Evolutionary conservation across 176 grass and related monocot species (phyloP).

Genomic region (Oryza officinalis): DNA sequence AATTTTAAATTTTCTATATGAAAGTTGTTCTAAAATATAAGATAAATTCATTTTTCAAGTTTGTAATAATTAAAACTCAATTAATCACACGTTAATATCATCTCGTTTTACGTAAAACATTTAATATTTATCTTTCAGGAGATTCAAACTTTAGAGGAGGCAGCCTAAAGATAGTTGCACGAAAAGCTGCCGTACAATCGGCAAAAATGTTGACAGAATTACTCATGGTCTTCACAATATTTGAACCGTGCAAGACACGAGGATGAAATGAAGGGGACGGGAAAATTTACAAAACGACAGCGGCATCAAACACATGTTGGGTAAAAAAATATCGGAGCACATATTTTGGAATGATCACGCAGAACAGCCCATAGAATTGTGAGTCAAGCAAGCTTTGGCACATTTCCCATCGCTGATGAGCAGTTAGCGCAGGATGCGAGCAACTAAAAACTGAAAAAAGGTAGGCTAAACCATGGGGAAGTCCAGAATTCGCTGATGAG

Average conservation of each 20-base stretch:
- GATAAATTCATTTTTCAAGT: too few relatives aligned
- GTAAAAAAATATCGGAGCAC: not conserved
- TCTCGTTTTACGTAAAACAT: too few relatives aligned
- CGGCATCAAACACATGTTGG: not conserved
- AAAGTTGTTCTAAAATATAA: too few relatives aligned
- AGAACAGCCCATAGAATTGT: not conserved
- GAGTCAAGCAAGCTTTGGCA: not conserved
- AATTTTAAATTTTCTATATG: too few relatives aligned
- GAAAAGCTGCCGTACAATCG: constrained; percentile 6
- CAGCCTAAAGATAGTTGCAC: not conserved
- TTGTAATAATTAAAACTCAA: too few relatives aligned
- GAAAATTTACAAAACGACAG: not conserved
- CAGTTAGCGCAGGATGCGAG: not conserved
- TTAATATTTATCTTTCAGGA: too few relatives aligned
- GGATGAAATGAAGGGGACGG: not conserved
- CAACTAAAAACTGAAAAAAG: not conserved
- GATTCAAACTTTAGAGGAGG: too few relatives aligned
- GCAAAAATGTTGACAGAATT: not conserved
- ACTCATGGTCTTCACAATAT: not conserved
- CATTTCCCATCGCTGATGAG: not conserved
- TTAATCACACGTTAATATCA: too few relatives aligned
- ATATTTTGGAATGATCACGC: not conserved
- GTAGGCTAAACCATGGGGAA: not conserved
- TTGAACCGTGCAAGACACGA: not conserved
- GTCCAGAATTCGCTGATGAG: not conserved